Percentiles rank a stretch among this genome's conserved stretches.
Evolutionary conservation across 495 filamentous ascomycete genomes (phyloP).

Genomic region (Podospora bellae-mahoneyi): DNA sequence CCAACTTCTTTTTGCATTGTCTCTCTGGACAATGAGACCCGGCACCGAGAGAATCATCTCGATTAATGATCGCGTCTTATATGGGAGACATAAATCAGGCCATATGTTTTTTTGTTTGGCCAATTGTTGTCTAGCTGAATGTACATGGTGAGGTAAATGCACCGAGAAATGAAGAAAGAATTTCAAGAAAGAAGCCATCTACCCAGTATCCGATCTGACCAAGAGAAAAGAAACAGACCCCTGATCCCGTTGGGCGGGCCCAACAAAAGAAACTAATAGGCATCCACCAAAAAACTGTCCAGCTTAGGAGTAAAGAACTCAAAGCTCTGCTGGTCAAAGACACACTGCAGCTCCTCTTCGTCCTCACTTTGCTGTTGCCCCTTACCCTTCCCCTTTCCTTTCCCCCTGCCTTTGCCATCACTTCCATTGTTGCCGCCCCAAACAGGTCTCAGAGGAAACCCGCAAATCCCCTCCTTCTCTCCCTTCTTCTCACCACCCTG

Average conservation of each 20-base stretch:
- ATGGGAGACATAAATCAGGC: not conserved
- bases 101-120: not conserved
- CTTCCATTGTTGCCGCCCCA: slow-evolving; percentile 31
- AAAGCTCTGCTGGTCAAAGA: slow-evolving; percentile 36
- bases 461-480: slow-evolving; percentile 45
- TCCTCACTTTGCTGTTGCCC: not conserved
- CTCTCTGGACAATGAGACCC: not conserved
- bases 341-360: slow-evolving; percentile 37
- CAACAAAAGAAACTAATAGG: not conserved
- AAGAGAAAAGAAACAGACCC: too few species aligned
- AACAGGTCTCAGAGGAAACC: slow-evolving; percentile 47
- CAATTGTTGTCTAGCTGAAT: not conserved
- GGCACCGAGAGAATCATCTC: not conserved
- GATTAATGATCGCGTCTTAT: not conserved
- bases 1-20: slow-evolving; percentile 1
- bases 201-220: not conserved
- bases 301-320: not conserved
- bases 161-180: not conserved
- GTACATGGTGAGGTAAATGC: not conserved
- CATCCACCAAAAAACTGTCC: not conserved
- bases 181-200: not conserved
- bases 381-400: not conserved
- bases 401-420: not conserved
- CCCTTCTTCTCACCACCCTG: slow-evolving; percentile 33
- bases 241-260: too few species aligned